phyloP scores from a whole-genome alignment of 2,329 filamentous ascomycete genomes.

The Arachnomyces sp. region DNA sequence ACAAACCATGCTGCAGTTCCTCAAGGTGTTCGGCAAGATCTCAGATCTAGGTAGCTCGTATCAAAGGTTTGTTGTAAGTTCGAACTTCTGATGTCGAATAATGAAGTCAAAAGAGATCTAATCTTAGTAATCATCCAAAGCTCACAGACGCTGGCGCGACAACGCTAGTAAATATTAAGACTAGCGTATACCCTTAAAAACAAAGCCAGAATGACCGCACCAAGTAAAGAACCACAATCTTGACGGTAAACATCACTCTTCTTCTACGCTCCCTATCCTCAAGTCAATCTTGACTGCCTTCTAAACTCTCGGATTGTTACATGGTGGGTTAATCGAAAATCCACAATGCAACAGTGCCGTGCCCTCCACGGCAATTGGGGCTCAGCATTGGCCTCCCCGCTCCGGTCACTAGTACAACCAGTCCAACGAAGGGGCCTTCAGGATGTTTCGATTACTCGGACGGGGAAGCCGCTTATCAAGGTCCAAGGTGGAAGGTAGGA shows the following conservation, averaged over 20 bases:
- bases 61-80: too few species aligned
- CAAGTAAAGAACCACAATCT: too few species aligned
- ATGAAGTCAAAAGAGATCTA: too few species aligned
- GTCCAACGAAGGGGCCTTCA: slow-evolving; percentile 50
- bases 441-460: slow-evolving; percentile 88
- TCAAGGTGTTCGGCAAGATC: too few species aligned
- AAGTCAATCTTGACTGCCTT: slow-evolving; percentile 15
- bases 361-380: slow-evolving; percentile 35
- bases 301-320: slow-evolving; percentile 10
- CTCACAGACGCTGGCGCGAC: not conserved
- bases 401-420: slow-evolving; percentile 25
- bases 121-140: too few species aligned
- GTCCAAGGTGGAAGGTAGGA: slow-evolving; percentile 80
- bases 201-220: too few species aligned
- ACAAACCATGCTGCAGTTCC: too few species aligned
- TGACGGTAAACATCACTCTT: not conserved
- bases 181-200: too few species aligned
- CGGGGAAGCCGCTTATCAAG: slow-evolving; percentile 89
- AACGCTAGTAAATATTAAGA: not conserved
- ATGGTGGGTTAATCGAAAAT: slow-evolving; percentile 19
- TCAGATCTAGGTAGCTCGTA: too few species aligned
- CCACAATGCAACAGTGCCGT: slow-evolving; percentile 41
- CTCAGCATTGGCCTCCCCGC: slow-evolving; percentile 30
- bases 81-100: too few species aligned
- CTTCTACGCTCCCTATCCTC: slow-evolving; percentile 13